A percentile compares a stretch with the other conserved stretches of the same genome.
These are phyloP conservation scores for Sambucus nigra DNA, from an alignment of 129 eudicot genomes.

Conservation along the genomic window DNA sequence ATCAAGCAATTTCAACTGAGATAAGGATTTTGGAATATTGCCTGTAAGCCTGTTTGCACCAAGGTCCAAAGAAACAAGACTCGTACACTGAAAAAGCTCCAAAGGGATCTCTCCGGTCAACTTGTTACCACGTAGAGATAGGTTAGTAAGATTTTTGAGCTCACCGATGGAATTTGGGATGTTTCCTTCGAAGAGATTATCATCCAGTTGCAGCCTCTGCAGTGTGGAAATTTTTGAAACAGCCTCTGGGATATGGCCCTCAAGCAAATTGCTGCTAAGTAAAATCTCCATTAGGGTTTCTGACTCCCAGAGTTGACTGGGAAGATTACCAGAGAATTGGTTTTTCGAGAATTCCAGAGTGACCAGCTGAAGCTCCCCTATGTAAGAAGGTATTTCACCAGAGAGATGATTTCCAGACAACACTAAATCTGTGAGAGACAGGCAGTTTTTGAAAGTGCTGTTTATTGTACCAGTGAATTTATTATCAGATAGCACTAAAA, in stretches of 20 bases:
- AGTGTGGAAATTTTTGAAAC: constrained; percentile 36
- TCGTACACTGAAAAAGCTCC: constrained; percentile 65
- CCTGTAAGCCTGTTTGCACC: constrained; percentile 62
- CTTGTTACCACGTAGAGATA: constrained; percentile 71
- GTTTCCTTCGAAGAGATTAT: constrained; percentile 64
- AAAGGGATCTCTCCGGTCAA: constrained; percentile 54
- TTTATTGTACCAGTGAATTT: constrained; percentile 56
- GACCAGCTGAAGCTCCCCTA: constrained; percentile 64
- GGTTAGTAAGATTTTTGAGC: constrained; percentile 67
- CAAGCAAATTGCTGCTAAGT: constrained; percentile 51
- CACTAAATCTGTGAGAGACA: constrained; percentile 46
- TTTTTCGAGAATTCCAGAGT: constrained; percentile 68
- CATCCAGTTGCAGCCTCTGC: constrained; percentile 64
- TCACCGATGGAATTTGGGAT: constrained; percentile 66
- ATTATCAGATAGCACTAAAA: constrained; percentile 44
- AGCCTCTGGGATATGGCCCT: constrained; percentile 46
- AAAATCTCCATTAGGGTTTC: constrained; percentile 65
- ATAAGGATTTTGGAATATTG: constrained; percentile 49
- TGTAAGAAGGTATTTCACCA: constrained; percentile 65
- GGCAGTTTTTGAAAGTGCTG: constrained; percentile 48
- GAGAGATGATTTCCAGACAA: constrained; percentile 57
- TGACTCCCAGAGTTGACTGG: constrained; percentile 68
- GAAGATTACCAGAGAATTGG: constrained; percentile 51
- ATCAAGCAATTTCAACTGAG: constrained; percentile 58
- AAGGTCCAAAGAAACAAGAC: constrained; percentile 69